Evolutionary conservation across 106 monocot genomes (phyloP).

Genomic region (Agapanthus africanus): DNA sequence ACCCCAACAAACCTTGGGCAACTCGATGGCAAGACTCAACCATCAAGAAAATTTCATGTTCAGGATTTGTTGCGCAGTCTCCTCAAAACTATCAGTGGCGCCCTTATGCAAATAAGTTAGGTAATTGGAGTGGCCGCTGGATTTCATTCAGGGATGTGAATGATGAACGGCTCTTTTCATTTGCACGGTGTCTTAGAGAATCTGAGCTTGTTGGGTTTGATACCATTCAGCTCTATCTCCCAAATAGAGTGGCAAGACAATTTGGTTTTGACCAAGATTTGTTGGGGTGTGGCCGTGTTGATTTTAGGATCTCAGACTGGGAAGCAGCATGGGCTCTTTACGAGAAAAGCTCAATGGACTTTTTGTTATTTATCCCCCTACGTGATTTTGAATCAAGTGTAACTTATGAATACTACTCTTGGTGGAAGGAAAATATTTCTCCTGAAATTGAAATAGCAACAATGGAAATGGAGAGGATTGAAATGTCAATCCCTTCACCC

Average conservation of each 20-base stretch:
- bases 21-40: slow-evolving; percentile 51
- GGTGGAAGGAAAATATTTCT: slow-evolving; percentile 18
- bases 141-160: neutral
- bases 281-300: slow-evolving; percentile 21
- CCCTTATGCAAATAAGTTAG: slow-evolving; percentile 26
- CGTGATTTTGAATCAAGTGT: slow-evolving; percentile 30
- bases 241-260: slow-evolving; percentile 33
- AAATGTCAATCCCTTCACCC: neutral
- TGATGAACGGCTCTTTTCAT: slow-evolving; percentile 26
- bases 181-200: slow-evolving; percentile 25
- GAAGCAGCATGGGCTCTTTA: slow-evolving; percentile 41
- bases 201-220: slow-evolving; percentile 18
- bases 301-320: slow-evolving; percentile 24
- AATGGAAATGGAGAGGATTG: neutral
- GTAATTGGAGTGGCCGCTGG: slow-evolving; percentile 32
- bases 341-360: slow-evolving; percentile 16
- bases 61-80: slow-evolving; percentile 19
- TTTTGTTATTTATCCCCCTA: slow-evolving; percentile 39
- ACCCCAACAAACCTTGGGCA: slow-evolving; percentile 30
- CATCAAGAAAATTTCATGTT: slow-evolving; percentile 26
- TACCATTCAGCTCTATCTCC: slow-evolving; percentile 40
- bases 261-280: slow-evolving; percentile 72
- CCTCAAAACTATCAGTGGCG: slow-evolving; percentile 41
- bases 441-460: neutral
- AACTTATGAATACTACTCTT: slow-evolving; percentile 23